Evolutionary conservation across 805 yeast species (phyloP), one percentile per base, ranked within the genome.

Genomic region (Kuraishia hungarica): DNA sequence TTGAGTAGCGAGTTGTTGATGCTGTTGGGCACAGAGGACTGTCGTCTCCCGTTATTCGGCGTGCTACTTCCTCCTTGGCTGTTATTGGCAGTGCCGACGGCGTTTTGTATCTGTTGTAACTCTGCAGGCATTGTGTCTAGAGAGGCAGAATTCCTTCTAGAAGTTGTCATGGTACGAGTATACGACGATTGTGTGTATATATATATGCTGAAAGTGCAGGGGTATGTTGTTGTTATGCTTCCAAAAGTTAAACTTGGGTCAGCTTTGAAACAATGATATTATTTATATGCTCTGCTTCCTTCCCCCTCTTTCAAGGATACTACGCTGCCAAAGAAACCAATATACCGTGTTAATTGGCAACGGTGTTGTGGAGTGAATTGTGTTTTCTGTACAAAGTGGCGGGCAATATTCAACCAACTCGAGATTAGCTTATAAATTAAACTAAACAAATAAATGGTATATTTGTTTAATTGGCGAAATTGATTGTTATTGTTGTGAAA

Each of bases 1-100:
- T 53, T 20, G 24, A 43, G 43, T 52, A 53, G 21, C 23, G 52
- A 39, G 39, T 20, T 50, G 29, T 53, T 53, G 22, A 53, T 39
- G 19, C 48, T 24, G 50, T 29, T 21, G 19, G 49, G 23, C 15
- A 22, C 53, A 21, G 51, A 49, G 8, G 28, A 22, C 19, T 53
- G 55, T 28, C 50, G 22, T 53, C 50, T 22, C n/a, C 43, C 43
- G 43, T 35, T 35, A 35, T 35, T 35, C 43, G 43, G 43, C 43
- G 43, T 35, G 43, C n/a, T 35, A 13, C 11, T 35, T 13, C 17
- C 43, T 13, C 17, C 43, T 35, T 6, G 43, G 43, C 43, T 13
- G 43, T 35, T 35, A 35, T 10, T 13, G 43, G 11, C 43, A 35
- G n/a, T n/a, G n/a, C n/a, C 43, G 15, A 17, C 43, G 3, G 43